A percentile compares a stretch with the other conserved stretches of the same genome.
Conservation (phyloP, 306 rosid species). For the Bauhinia variegata region DNA sequence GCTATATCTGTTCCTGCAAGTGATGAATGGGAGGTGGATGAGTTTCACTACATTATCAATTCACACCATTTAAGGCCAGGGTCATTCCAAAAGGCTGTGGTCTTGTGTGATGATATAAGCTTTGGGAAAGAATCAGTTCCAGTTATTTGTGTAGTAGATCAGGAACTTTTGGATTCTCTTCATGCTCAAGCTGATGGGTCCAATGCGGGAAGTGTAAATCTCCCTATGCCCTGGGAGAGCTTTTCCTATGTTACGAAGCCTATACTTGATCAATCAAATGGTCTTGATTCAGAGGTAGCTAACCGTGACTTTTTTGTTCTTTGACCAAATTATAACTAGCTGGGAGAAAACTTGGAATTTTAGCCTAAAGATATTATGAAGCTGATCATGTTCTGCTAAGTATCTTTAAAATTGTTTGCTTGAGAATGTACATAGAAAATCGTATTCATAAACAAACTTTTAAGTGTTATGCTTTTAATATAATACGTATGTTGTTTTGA, state of each 20-base stretch:
- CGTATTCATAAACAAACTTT: background rate
- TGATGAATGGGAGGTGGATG: conserved; percentile 71
- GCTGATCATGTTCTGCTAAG: background rate
- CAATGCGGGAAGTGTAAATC: conserved; percentile 47
- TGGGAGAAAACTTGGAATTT: conserved; percentile 7
- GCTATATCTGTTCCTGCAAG: conserved; percentile 45
- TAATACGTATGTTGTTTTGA: background rate
- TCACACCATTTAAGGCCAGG: conserved; percentile 53
- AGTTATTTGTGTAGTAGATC: conserved; percentile 77
- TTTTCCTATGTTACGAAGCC: conserved; percentile 78
- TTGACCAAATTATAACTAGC: conserved; percentile 28
- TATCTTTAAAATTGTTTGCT: conserved; percentile 18
- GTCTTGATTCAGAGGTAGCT: conserved; percentile 79
- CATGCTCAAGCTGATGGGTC: conserved; percentile 39
- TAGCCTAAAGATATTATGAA: background rate
- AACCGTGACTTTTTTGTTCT: conserved; percentile 23
- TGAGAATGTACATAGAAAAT: conserved; percentile 2
- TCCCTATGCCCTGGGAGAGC: conserved; percentile 73
- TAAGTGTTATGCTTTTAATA: conserved; percentile 4
- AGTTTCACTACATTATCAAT: conserved; percentile 72
- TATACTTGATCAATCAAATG: conserved; percentile 62
- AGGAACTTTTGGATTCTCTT: conserved; percentile 60
- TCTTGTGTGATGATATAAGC: conserved; percentile 89
- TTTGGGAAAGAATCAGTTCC: conserved; percentile 83
- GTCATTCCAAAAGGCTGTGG: conserved; percentile 49